phyloP scores from a whole-genome alignment of 2,329 filamentous ascomycete genomes.

The Xylaria sp. region DNA sequence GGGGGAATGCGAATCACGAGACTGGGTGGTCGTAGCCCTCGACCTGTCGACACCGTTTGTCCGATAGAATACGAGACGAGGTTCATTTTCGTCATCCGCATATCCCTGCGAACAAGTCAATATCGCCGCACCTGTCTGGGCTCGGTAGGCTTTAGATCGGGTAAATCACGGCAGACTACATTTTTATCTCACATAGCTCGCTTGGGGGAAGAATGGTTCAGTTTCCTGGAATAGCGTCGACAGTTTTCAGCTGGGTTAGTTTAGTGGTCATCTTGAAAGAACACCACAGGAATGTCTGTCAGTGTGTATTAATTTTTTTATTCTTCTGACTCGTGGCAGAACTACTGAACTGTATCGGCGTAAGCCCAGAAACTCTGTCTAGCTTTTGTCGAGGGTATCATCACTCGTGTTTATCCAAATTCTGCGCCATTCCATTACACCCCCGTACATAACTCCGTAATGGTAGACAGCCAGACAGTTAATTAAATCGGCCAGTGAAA shows the following conservation, averaged over 20 bases:
- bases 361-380: conserved; percentile 9
- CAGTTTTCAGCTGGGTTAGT: neutral
- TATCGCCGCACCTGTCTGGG: neutral
- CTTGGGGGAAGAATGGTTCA: neutral
- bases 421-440: conserved; percentile 9
- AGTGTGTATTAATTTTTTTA: neutral
- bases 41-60: conserved; percentile 13
- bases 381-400: conserved; percentile 23
- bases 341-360: neutral
- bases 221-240: neutral
- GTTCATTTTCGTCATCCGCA: neutral
- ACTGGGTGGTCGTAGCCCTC: neutral
- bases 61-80: conserved; percentile 14
- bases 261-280: neutral
- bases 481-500: neutral
- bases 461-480: neutral
- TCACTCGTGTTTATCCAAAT: conserved; percentile 17
- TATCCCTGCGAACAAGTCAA: conserved; percentile 1
- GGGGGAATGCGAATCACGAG: neutral
- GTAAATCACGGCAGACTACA: neutral
- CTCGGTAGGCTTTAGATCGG: neutral
- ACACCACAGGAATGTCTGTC: neutral
- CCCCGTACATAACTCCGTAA: neutral
- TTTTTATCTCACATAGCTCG: neutral
- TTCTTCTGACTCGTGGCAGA: neutral